These are phyloP conservation scores for Prunus mira DNA, from an alignment of 306 rosid genomes.

Conservation along the genomic window DNA sequence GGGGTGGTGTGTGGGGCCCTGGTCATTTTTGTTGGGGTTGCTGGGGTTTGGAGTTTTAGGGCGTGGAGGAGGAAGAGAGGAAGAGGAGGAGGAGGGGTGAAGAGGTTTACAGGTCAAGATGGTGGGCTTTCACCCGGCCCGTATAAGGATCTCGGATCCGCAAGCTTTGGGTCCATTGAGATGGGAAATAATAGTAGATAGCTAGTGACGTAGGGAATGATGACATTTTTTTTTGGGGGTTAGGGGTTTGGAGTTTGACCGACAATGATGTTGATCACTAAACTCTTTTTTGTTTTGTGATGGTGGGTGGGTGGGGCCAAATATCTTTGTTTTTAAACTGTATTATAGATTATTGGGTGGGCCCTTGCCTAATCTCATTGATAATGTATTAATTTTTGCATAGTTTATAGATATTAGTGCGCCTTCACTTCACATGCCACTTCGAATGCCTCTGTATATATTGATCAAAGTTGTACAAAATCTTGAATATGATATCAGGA, in stretches of 20 bases:
- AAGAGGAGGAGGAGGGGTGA: neutral
- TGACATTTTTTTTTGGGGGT: constrained; percentile 39
- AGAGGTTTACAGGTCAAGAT: constrained; percentile 29
- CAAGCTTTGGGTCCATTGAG: constrained; percentile 67
- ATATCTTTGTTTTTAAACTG: neutral
- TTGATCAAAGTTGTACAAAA: neutral
- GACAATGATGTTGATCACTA: constrained; percentile 7
- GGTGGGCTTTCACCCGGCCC: constrained; percentile 67
- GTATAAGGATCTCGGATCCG: constrained; percentile 75
- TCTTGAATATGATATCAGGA: neutral
- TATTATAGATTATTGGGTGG: neutral
- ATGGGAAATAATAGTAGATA: constrained; percentile 31
- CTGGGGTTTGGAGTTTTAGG: constrained; percentile 34
- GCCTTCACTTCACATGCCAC: constrained; percentile 9
- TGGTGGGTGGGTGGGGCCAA: constrained; percentile 1
- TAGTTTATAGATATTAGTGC: neutral
- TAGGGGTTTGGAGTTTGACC: constrained; percentile 7
- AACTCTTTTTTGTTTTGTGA: constrained; percentile 4
- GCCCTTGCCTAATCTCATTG: neutral
- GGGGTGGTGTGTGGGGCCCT: constrained; percentile 24
- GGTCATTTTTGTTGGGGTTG: constrained; percentile 17
- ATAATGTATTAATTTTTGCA: neutral
- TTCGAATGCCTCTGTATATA: neutral
- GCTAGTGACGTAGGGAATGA: constrained; percentile 64
- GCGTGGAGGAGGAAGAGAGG: constrained; percentile 24